Evolutionary conservation across 1,284 basidiomycete species (phyloP), one percentile per base, ranked within the genome.

Genomic region (Fomitiporia mediterranea): DNA sequence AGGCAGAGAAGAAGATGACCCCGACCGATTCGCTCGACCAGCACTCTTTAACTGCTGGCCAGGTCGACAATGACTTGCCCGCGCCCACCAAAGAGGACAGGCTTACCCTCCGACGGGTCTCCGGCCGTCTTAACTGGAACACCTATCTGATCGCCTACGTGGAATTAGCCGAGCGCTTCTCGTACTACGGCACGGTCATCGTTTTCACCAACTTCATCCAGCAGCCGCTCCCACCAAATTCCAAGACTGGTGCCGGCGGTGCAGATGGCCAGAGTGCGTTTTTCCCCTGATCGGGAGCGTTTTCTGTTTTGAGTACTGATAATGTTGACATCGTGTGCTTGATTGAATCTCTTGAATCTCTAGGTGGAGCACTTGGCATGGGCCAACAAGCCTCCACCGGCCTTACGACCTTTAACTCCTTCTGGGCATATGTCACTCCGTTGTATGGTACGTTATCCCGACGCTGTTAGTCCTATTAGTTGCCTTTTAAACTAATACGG

Each of bases 191-290:
- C n/a, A 75, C 76, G 15, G 77, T 70, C 27, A 81, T 83, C 51
- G 83, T 88, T 59, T 86, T 86, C 65, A 83, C 82, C 27, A 89
- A 89, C 67, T 89, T 82, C 68, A 83, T 89, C 48, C 86, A 89
- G 65, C 79, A 82, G 60, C 76, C 78, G 0, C 79, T 91, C 2
- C 90, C 89, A 0, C 59, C 64, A 0, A 81, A 81, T 38, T 90
- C 87, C 4, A 75, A 67, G 34, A 89, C 88, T 0, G 90, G 90
- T 40, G 84, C 89, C 0, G 78, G 78, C 5, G 76, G 78, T 3
- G 55, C 66, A 2, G 39, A 69, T 55, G 80, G 78, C 2, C 81
- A 83, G 63, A 58, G 56, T 55, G 37, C 43, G 53, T 55, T 28
- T 28, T 19, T n/a, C 13, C n/a, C 17, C 42, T 66, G 6, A 3